A percentile compares a stretch with the other conserved stretches of the same genome.
These are phyloP conservation scores for Pontederia crassipes DNA, from an alignment of 176 grass and related monocot genomes.

Conservation along the genomic window DNA sequence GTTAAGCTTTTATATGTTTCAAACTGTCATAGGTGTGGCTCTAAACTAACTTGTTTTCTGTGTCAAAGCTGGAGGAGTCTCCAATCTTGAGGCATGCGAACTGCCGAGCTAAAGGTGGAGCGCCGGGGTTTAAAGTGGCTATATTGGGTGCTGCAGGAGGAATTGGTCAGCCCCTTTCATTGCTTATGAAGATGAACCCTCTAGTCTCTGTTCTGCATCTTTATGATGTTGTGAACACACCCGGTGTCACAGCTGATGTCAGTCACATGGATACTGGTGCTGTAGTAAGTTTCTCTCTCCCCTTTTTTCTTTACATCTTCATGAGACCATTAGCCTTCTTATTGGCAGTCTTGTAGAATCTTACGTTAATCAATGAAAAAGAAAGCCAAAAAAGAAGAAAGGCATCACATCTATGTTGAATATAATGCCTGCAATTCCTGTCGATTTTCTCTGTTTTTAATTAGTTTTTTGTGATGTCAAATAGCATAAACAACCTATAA, in stretches of 20 bases:
- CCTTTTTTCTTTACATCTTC: slow-evolving; percentile 15
- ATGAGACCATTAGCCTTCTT: neutral
- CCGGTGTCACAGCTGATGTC: slow-evolving; percentile 82
- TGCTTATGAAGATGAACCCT: slow-evolving; percentile 92
- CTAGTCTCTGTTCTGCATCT: slow-evolving; percentile 76
- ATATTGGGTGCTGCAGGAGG: slow-evolving; percentile 77
- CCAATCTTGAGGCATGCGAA: slow-evolving; percentile 26
- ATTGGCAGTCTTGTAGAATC: neutral
- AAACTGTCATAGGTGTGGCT: slow-evolving; percentile 65
- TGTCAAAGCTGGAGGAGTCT: slow-evolving; percentile 32
- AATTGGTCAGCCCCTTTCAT: slow-evolving; percentile 68
- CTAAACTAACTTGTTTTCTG: too few relatives aligned
- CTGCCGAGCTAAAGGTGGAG: slow-evolving; percentile 70
- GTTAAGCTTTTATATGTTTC: too few relatives aligned
- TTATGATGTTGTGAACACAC: slow-evolving; percentile 76
- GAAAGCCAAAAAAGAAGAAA: too few relatives aligned
- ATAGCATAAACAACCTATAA: too few relatives aligned
- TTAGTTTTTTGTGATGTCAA: too few relatives aligned
- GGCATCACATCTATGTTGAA: too few relatives aligned
- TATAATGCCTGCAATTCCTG: too few relatives aligned
- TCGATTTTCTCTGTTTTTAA: too few relatives aligned
- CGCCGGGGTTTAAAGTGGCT: slow-evolving; percentile 74
- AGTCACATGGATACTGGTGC: slow-evolving; percentile 90
- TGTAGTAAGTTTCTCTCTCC: slow-evolving; percentile 40
- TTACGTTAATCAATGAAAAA: too few relatives aligned